phyloP scores from a whole-genome alignment of 768 basidiomycete genomes.

The Coprinopsis strossmayeri region DNA sequence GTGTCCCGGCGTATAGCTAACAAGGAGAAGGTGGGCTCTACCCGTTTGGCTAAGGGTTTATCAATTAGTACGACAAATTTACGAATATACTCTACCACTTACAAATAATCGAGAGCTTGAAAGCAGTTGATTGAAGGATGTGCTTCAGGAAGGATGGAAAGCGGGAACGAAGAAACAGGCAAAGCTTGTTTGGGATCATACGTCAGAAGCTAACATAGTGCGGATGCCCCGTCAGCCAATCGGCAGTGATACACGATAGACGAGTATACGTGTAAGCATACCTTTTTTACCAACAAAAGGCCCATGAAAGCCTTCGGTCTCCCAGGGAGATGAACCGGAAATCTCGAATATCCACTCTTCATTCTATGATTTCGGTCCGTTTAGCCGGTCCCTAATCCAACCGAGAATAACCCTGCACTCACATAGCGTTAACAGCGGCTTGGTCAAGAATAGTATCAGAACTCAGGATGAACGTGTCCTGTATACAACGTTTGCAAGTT shows the following conservation, averaged over 20 bases:
- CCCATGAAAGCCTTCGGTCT: slow-evolving; percentile 71
- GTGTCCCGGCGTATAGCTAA: slow-evolving; percentile 77
- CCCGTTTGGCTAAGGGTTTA: slow-evolving; percentile 70
- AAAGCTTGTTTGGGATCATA: slow-evolving; percentile 80
- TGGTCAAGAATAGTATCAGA: slow-evolving; percentile 77
- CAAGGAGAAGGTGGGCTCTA: slow-evolving; percentile 83
- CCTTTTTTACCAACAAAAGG: slow-evolving; percentile 82
- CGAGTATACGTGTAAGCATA: too few species aligned
- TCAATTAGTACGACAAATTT: background rate
- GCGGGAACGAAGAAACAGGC: slow-evolving; percentile 66
- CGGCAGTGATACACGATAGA: background rate
- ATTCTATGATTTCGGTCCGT: slow-evolving; percentile 31
- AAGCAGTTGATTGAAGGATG: slow-evolving; percentile 86
- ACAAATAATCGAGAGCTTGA: slow-evolving; percentile 94
- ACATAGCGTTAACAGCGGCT: slow-evolving; percentile 71
- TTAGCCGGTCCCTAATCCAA: background rate
- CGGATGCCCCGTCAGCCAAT: background rate
- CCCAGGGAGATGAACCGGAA: slow-evolving; percentile 77
- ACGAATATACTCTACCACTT: slow-evolving; percentile 16
- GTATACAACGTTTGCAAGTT: background rate
- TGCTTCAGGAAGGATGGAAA: slow-evolving; percentile 88
- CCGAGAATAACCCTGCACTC: slow-evolving; percentile 4
- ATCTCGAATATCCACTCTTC: slow-evolving; percentile 81
- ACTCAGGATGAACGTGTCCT: slow-evolving; percentile 82
- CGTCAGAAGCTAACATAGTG: slow-evolving; percentile 61